Percentiles rank a stretch among this genome's conserved stretches.
Evolutionary conservation across 139 green algal genomes (phyloP).

Genomic region (Closterium sp.): DNA sequence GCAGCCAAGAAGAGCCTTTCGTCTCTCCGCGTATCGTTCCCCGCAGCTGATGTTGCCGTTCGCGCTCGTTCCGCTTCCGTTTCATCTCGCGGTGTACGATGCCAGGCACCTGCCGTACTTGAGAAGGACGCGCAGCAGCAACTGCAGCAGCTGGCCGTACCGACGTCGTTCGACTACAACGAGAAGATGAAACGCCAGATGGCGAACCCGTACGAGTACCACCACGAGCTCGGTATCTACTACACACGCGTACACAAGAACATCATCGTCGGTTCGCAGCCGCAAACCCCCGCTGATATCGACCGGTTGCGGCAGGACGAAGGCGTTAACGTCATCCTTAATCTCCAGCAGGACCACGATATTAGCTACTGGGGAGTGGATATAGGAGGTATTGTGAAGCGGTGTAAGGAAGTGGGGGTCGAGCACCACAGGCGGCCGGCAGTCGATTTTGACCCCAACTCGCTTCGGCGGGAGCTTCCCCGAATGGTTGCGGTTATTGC

Average conservation of each 20-base stretch:
- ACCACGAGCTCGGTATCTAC: slow-evolving; percentile 40
- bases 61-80: too few relatives aligned
- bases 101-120: too few relatives aligned
- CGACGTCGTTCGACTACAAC: slow-evolving; percentile 8
- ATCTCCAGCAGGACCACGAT: slow-evolving; percentile 52
- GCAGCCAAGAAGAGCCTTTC: too few relatives aligned
- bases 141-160: background rate
- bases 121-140: background rate
- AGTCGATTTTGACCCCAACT: slow-evolving; percentile 44
- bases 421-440: slow-evolving; percentile 18
- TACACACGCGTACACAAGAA: slow-evolving; percentile 39
- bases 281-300: slow-evolving; percentile 28
- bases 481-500: slow-evolving; percentile 27
- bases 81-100: too few relatives aligned
- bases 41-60: too few relatives aligned
- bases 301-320: slow-evolving; percentile 24
- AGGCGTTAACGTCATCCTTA: slow-evolving; percentile 40
- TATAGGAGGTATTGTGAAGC: background rate
- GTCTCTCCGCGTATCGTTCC: too few relatives aligned
- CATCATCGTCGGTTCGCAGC: slow-evolving; percentile 48
- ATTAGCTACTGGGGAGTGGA: slow-evolving; percentile 51
- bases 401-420: slow-evolving; percentile 1
- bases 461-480: slow-evolving; percentile 23
- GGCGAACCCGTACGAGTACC: slow-evolving; percentile 20
- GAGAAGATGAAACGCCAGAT: slow-evolving; percentile 18